Percentiles rank a stretch among this genome's conserved stretches.
These are phyloP conservation scores for Sclerotinia sclerotiorum DNA, from an alignment of 2,329 filamentous ascomycete species.

Conservation along the genomic window DNA sequence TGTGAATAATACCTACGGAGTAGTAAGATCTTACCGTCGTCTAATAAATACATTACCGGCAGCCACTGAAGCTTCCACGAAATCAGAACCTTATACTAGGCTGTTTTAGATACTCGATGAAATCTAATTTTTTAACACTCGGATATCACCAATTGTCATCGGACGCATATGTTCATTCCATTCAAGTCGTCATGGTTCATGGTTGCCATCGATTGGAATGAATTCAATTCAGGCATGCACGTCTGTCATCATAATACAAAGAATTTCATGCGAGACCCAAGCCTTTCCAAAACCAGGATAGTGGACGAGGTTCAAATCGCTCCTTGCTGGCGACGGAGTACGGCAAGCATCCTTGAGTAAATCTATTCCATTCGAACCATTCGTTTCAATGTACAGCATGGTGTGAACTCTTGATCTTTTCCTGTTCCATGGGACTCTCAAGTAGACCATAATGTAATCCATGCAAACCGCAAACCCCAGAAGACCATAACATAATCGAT, in stretches of 20 bases:
- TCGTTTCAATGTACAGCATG: not conserved
- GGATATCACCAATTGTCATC: constrained; percentile 2
- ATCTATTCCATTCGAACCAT: not conserved
- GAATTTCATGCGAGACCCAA: not conserved
- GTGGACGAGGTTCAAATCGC: not conserved
- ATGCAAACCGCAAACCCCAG: no score
- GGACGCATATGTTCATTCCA: not conserved
- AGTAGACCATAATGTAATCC: no score
- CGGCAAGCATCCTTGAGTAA: not conserved
- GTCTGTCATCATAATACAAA: not conserved
- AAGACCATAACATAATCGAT: not conserved
- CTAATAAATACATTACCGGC: not conserved
- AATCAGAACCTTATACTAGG: not conserved
- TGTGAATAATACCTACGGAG: not conserved
- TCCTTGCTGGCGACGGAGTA: constrained; percentile 3
- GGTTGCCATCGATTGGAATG: not conserved
- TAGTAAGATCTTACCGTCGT: not conserved
- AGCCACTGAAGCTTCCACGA: not conserved
- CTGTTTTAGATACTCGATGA: not conserved
- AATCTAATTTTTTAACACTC: not conserved
- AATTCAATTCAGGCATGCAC: not conserved
- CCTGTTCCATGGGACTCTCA: no score
- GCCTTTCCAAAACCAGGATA: not conserved
- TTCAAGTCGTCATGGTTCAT: constrained; percentile 1
- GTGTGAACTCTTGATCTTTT: not conserved